Conservation (phyloP, 2,329 filamentous ascomycete species). For the Ceratocystis albifundus region DNA sequence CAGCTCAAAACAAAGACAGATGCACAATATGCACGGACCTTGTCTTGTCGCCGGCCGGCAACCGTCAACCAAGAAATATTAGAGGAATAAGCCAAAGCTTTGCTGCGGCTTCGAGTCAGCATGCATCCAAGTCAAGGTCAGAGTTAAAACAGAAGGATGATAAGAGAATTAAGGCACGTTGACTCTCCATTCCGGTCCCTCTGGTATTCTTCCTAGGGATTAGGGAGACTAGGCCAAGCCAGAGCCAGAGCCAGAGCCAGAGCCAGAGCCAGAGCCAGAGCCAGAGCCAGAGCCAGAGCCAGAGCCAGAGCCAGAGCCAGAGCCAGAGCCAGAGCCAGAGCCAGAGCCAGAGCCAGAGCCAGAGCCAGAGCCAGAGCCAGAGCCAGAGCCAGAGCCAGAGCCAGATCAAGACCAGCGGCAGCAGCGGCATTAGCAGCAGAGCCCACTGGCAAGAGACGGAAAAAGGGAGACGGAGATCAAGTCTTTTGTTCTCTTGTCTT, state of each 20-base stretch:
- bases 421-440: too few species aligned
- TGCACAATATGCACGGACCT: neutral
- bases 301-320: too few species aligned
- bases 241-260: too few species aligned
- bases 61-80: neutral
- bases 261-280: too few species aligned
- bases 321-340: too few species aligned
- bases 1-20: neutral
- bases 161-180: neutral
- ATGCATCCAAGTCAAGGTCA: neutral
- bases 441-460: neutral
- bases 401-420: neutral
- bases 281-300: too few species aligned
- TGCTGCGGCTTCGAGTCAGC: neutral
- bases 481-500: too few species aligned
- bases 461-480: neutral
- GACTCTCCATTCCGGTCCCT: neutral
- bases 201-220: neutral
- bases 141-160: neutral
- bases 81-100: neutral
- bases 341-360: too few species aligned
- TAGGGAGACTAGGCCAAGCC: neutral
- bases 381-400: too few species aligned
- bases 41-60: neutral
- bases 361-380: too few species aligned